Base-by-base conservation (phyloP, 345 rosid genomes). In the Gossypium herbaceum region DNA sequence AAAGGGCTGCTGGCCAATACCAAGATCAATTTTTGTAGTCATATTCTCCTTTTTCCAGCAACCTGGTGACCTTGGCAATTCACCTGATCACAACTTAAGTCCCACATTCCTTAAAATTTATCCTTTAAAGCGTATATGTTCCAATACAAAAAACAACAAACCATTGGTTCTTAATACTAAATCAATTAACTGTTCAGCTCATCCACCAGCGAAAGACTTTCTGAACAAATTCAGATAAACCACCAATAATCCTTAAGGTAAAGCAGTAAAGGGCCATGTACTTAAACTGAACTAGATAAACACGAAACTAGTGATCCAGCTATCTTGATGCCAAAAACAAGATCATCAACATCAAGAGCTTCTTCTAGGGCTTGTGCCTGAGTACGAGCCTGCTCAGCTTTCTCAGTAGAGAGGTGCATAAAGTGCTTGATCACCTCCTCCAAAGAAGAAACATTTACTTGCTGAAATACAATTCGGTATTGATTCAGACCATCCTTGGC, bases 381-480 rank as follows among this genome's bases (percentile, higher is more conserved):
- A 78, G 85, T 86, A 22, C 97, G 97, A 39, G 99, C 99, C 83
- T 90, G 94, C 82, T 96, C 98, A 51, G 99, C 99, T 80, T 85
- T 93, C 86, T 96, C 97, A 2, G 98, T 96, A 52, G 99, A 87
- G 43, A 96, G 92, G 68, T 96, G 97, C 73, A 96, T 87, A 77
- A 93, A 96, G 78, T 96, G 92, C 89, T 93, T 96, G 81, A 96
- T 96, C 9, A 96, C 99, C 87, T 96, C 99, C 88, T 93, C 99
- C 88, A 96, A 85, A 54, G 99, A 96, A 66, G 73, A 84, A 7
- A 93, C 97, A 79, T 96, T 96, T 68, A 96, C 99, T 87, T 92
- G 97, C 73, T 96, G 98, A 73, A 98, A 96, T 8, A 91, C 97
- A 61, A 90, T 93, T 12, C 98, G 91, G 67, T 96, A 96, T 74